A percentile compares a stretch with the other conserved stretches of the same genome.
phyloP scores from a whole-genome alignment of 208 protist genomes.

The Kentomonas sorsogonicus region DNA sequence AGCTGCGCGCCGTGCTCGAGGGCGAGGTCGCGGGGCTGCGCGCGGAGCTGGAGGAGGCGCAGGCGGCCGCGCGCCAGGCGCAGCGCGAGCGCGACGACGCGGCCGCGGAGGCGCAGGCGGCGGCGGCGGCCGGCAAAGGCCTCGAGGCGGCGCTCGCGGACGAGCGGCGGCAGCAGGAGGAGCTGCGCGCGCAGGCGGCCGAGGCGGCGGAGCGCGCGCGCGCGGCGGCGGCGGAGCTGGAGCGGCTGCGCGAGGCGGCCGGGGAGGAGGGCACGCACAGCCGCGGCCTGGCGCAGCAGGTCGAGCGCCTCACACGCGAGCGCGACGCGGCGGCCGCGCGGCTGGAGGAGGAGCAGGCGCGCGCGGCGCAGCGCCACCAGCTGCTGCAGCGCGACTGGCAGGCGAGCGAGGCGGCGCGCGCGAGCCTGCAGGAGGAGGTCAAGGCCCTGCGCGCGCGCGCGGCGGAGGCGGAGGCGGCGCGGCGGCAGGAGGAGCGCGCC shows the following conservation, averaged over 20 bases:
- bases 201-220: constrained; percentile 22
- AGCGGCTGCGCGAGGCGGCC: constrained; percentile 20
- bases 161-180: constrained; percentile 20
- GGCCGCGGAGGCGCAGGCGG: constrained; percentile 24
- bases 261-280: constrained; percentile 21
- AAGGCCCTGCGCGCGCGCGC: constrained; percentile 34
- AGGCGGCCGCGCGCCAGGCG: constrained; percentile 19
- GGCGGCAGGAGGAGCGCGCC: constrained; percentile 25
- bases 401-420: constrained; percentile 33
- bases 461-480: constrained; percentile 28
- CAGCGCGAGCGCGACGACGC: constrained; percentile 38
- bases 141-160: constrained; percentile 25
- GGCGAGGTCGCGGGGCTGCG: constrained; percentile 35
- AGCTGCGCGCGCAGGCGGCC: constrained; percentile 20
- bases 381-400: constrained; percentile 37
- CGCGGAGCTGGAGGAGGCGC: constrained; percentile 30
- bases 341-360: constrained; percentile 22
- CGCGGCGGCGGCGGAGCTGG: constrained; percentile 23
- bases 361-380: constrained; percentile 24
- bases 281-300: constrained; percentile 18
- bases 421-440: constrained; percentile 50
- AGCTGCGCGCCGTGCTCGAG: constrained; percentile 35
- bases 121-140: constrained; percentile 17
- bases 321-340: constrained; percentile 21
- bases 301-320: constrained; percentile 21